Base-by-base conservation (phyloP, 192 early-diverging fungal species). In the Bifiguratus adelaidae region DNA sequence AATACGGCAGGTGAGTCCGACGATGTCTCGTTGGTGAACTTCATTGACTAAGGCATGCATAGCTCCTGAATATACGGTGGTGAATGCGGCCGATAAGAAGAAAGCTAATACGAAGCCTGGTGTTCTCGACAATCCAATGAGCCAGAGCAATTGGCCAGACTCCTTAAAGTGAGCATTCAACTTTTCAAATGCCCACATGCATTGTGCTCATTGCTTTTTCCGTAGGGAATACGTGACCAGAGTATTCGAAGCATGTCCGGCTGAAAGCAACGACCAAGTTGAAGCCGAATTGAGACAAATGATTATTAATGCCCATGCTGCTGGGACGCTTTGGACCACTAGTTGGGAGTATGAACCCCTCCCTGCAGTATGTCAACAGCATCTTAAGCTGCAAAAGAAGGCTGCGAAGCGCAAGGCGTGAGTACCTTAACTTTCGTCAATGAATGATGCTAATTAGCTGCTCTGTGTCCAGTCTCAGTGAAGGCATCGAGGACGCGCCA, bases 271-370 rank as follows among this genome's bases (percentile, higher is more conserved):
- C 7, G 60, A 66, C 42, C 52, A 40, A 11, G 73, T 75, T 9
- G 66, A 81, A 54, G 46, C 44, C n/a, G 63, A 81, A 50, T 47
- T 89, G 19, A 77, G 65, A 47, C 44, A 43, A 1, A 23, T 86
- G 36, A 82, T 89, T 37, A 51, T 45, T 5, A 54, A 61, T 26
- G 61, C 68, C 24, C 62, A 71, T 22, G 6, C 24, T 4, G 50
- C 61, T 16, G 58, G 62, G 13, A 67, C 52, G 21, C 29, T 87
- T 15, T 68, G 63, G 47, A 59, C 56, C 0, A 73, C 76, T 1
- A 77, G 87, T 50, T 91, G 88, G 88, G 68, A 76, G 3, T 59
- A 70, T n/a, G 73, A 81, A 12, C 33, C 32, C 15, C 1, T 7
- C 9, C 16, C n/a, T 29, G 36, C 32, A 44, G 37, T 55, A 25